A percentile compares a stretch with the other conserved stretches of the same genome.
These are phyloP conservation scores for Metschnikowia similis DNA, from an alignment of 805 yeast genomes.

Conservation along the genomic window DNA sequence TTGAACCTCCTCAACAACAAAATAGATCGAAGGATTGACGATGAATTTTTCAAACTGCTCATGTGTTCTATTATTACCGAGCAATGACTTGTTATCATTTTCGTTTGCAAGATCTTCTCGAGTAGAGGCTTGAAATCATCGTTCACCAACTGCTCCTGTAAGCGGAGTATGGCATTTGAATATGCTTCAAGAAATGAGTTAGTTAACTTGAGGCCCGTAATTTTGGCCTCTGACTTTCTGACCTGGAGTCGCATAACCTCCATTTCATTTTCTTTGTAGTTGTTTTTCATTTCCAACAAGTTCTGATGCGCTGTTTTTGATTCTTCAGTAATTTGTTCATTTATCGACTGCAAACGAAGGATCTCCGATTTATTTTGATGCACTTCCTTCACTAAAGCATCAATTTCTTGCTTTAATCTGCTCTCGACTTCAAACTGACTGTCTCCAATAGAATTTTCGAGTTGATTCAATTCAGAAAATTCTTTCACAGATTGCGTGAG, in stretches of 20 bases:
- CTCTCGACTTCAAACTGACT: conserved; percentile 39
- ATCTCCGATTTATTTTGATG: background rate
- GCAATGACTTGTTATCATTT: background rate
- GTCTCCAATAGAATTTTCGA: conserved; percentile 49
- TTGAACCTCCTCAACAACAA: background rate
- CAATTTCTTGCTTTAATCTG: conserved; percentile 1
- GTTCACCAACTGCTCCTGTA: background rate
- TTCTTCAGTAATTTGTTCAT: background rate
- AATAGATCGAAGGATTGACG: background rate
- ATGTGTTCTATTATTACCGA: background rate
- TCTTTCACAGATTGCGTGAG: conserved; percentile 41
- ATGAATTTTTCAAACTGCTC: background rate
- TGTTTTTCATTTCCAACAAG: background rate
- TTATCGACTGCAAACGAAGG: background rate
- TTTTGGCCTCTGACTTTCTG: background rate
- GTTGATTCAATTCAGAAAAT: conserved; percentile 44
- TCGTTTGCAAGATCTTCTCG: background rate
- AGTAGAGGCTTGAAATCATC: background rate
- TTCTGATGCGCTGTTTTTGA: background rate
- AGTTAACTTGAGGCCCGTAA: background rate
- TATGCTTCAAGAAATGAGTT: background rate
- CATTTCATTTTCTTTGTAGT: background rate
- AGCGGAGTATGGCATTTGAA: background rate
- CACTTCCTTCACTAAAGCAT: background rate
- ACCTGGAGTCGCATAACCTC: background rate